Conservation (phyloP, 2,329 filamentous ascomycete species). For the Arthroderma uncinatum region DNA sequence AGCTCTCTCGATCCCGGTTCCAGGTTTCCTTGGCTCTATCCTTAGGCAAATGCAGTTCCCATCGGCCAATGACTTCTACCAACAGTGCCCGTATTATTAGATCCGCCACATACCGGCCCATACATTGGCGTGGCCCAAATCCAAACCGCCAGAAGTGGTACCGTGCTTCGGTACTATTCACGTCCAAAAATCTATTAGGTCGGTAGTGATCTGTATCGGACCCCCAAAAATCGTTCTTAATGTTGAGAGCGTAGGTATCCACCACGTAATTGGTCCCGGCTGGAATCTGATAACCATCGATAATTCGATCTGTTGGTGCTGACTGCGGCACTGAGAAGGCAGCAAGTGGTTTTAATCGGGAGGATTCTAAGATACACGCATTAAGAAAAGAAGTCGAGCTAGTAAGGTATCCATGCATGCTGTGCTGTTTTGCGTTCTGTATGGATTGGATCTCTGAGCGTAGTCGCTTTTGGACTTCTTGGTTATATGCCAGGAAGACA, state of each 20-base stretch:
- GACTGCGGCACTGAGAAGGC: conserved; percentile 36
- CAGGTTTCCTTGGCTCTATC: too few relatives aligned
- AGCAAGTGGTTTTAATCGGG: conserved; percentile 29
- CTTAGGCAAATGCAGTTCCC: too few relatives aligned
- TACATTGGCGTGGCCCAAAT: conserved; percentile 4
- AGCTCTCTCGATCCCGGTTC: too few relatives aligned
- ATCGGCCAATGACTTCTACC: too few relatives aligned
- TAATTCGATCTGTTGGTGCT: conserved; percentile 20
- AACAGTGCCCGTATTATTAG: not conserved
- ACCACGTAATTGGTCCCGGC: conserved; percentile 33
- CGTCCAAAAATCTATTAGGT: conserved; percentile 19
- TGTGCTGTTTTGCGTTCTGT: not conserved
- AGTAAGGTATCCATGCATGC: conserved; percentile 19
- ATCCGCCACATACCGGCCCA: conserved; percentile 2
- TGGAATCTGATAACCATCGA: conserved; percentile 30
- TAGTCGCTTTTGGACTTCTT: conserved; percentile 23
- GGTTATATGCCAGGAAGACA: conserved; percentile 32
- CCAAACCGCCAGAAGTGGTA: conserved; percentile 5
- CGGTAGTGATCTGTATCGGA: conserved; percentile 26
- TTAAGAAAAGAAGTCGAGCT: conserved; percentile 21
- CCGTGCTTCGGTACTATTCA: not conserved
- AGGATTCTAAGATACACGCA: conserved; percentile 33
- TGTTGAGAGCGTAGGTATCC: conserved; percentile 36
- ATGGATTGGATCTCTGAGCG: conserved; percentile 15
- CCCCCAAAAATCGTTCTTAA: conserved; percentile 32